Evolutionary conservation across 345 rosid species (phyloP).

Genomic region (Moringa oleifera): DNA sequence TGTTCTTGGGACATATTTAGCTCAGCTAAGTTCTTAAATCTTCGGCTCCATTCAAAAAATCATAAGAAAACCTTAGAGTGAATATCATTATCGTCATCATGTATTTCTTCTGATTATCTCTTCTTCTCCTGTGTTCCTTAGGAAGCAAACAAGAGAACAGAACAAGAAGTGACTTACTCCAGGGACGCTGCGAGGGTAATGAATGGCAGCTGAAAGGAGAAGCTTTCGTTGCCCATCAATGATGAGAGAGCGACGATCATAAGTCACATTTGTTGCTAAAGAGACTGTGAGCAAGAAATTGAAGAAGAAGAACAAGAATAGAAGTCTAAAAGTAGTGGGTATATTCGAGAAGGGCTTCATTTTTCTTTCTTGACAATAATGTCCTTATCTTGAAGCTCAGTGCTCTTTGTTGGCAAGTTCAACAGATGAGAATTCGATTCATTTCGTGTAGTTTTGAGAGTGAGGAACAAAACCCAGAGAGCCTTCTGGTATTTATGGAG

Average conservation of each 20-base stretch:
- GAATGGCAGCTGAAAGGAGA: conserved; percentile 68
- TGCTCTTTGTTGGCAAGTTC: too few species aligned
- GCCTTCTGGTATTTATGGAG: neutral
- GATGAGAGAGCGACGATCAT: conserved; percentile 54
- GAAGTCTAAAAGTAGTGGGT: neutral
- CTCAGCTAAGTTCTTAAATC: too few species aligned
- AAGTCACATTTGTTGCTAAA: conserved; percentile 40
- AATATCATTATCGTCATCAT: neutral
- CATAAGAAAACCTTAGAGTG: too few species aligned
- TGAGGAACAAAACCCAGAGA: neutral
- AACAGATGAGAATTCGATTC: neutral
- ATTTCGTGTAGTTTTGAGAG: neutral
- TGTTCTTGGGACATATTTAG: too few species aligned
- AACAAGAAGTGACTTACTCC: conserved; percentile 30
- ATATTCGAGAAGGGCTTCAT: neutral
- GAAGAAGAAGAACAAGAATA: neutral
- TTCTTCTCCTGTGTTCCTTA: neutral
- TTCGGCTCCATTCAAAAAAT: too few species aligned
- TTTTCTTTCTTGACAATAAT: neutral
- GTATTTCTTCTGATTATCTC: too few species aligned
- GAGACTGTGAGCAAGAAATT: conserved; percentile 12
- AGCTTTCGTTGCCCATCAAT: conserved; percentile 58
- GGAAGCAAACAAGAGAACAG: neutral
- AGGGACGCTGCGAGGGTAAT: conserved; percentile 73
- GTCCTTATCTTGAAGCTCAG: neutral